Conservation (phyloP, 352 stramenopile genomes). For the Pythium pyrilobum region DNA sequence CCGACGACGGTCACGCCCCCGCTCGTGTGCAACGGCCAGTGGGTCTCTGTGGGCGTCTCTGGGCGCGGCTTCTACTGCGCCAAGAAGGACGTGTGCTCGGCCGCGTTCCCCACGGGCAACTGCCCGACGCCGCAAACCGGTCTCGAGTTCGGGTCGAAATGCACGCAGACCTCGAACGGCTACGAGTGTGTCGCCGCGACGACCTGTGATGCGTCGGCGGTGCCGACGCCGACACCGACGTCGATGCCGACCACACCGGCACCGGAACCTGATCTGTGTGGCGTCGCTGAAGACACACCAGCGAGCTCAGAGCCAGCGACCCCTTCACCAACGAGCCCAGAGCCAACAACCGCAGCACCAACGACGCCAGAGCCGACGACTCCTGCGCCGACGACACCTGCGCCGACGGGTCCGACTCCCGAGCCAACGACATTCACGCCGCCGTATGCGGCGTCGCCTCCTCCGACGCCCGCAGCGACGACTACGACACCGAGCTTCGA, state of each 20-base stretch:
- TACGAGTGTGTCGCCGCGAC: slow-evolving; percentile 5
- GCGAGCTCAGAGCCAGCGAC: not conserved
- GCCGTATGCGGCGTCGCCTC: not conserved
- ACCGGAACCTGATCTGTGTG: not conserved
- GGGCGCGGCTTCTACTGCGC: not conserved
- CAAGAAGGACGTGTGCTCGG: not conserved
- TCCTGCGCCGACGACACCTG: not conserved
- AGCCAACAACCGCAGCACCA: not conserved
- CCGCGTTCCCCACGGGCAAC: not conserved
- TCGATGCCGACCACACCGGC: not conserved
- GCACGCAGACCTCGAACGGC: not conserved
- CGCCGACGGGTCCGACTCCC: not conserved
- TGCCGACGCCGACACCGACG: not conserved
- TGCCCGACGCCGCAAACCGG: slow-evolving; percentile 3
- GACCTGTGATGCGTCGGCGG: not conserved
- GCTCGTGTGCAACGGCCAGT: not conserved
- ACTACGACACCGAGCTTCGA: not conserved
- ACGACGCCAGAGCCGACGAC: not conserved
- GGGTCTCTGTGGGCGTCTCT: slow-evolving; percentile 6
- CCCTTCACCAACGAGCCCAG: not conserved
- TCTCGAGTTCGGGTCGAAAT: slow-evolving; percentile 2
- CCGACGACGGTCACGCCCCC: not conserved
- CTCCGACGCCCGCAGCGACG: not conserved
- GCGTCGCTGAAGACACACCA: not conserved
- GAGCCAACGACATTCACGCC: slow-evolving; percentile 4